Evolutionary conservation across 306 rosid species (phyloP).

Genomic region (Prunus dulcis): DNA sequence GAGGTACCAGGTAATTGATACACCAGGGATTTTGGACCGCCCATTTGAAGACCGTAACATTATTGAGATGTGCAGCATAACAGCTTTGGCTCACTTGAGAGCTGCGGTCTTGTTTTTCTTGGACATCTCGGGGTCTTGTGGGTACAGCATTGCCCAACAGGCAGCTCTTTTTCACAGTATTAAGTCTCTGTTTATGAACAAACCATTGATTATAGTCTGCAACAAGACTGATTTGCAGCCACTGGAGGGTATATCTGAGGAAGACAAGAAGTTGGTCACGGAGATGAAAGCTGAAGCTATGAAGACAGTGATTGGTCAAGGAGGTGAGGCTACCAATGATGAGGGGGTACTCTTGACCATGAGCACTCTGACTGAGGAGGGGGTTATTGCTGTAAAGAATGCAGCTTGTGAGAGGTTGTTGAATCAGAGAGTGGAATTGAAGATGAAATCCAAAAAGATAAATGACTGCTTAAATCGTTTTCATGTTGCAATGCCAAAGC

Average conservation of each 20-base stretch:
- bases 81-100: constrained; percentile 86
- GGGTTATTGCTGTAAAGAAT: constrained; percentile 79
- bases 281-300: constrained; percentile 83
- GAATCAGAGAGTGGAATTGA: constrained; percentile 76
- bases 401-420: constrained; percentile 80
- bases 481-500: constrained; percentile 78
- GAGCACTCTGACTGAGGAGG: constrained; percentile 86
- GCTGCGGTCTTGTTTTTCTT: constrained; percentile 87
- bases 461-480: constrained; percentile 75
- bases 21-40: constrained; percentile 87
- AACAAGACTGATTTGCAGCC: constrained; percentile 89
- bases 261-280: constrained; percentile 66
- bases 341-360: constrained; percentile 65
- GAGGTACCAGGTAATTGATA: constrained; percentile 89
- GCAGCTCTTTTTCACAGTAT: constrained; percentile 84
- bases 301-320: constrained; percentile 75
- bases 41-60: constrained; percentile 90
- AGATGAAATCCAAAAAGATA: constrained; percentile 80
- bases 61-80: constrained; percentile 93
- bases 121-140: constrained; percentile 89
- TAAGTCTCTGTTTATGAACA: constrained; percentile 45
- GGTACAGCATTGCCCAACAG: constrained; percentile 81
- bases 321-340: constrained; percentile 60
- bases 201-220: constrained; percentile 42
- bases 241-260: constrained; percentile 69